Evolutionary conservation across 176 grass and related monocot species (phyloP), one percentile per base, ranked within the genome.

Genomic region (Phragmites australis): DNA sequence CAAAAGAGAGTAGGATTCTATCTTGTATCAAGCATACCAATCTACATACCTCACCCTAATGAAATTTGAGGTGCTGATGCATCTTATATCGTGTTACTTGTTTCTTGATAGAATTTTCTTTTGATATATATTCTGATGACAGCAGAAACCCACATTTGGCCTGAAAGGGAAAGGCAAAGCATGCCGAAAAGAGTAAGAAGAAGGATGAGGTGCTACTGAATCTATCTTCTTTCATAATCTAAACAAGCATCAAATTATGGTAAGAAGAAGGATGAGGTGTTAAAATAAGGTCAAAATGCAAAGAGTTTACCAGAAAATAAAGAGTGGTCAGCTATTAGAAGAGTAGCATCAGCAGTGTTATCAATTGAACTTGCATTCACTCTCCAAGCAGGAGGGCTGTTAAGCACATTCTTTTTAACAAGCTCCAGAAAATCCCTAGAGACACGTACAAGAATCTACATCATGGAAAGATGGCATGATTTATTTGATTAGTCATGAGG

Each of bases 71-170:
- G 76, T 87, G 86, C 53, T 98, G 92, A 91, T 94, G 95, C 92
- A 98, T 98, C 75, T 89, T 93, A 81, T 89, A 98, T 59, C 92
- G 74, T 61, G 92, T 94, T 75, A 93, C 90, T 86, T 75, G 63
- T 68, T 94, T 94, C 86, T 98, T 98, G 85, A 94, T 76, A 78
- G 77, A 68, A 89, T 93, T 98, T 32, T 85, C 81, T 48, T 87
- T 75, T 2, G 81, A 80, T 89, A 98, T 93, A 81, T 91, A 98
- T 89, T 98, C 90, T 65, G 95, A 94, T 67, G 90, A 93, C 64
- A 92, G 86, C 68, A 98, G 83, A 76, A 98, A 98, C 37, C 90
- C 95, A 86, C 95, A 98, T 81, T 98, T 98, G 19, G 90, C 88
- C 90, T 98, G 75, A 29, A 77, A n/a, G 34, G n/a, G 75, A 29